Conservation (phyloP, 805 yeast genomes). For the Ogataea haglerorum region DNA sequence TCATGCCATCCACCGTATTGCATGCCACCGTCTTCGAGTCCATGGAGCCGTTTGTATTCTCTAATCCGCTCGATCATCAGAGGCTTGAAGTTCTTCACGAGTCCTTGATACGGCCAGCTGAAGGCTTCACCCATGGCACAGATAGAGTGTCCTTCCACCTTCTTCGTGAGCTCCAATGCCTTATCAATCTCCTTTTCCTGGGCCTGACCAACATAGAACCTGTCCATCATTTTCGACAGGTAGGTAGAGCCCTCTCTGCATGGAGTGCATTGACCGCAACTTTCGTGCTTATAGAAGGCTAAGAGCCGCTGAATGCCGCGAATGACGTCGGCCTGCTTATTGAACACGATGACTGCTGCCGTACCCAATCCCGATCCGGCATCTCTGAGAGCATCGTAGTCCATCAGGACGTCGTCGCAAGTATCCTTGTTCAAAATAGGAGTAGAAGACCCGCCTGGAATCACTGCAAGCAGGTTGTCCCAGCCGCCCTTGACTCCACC, state of each 20-base stretch:
- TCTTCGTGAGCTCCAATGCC: slow-evolving; percentile 80
- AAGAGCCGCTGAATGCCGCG: slow-evolving; percentile 84
- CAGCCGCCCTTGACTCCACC: slow-evolving; percentile 91
- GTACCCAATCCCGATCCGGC: slow-evolving; percentile 88
- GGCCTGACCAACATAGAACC: slow-evolving; percentile 78
- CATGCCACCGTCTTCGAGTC: slow-evolving; percentile 34
- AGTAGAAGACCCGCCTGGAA: slow-evolving; percentile 89
- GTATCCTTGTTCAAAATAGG: slow-evolving; percentile 70
- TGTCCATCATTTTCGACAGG: slow-evolving; percentile 78
- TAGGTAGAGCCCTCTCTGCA: slow-evolving; percentile 93
- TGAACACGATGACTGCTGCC: slow-evolving; percentile 90
- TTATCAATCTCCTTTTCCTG: slow-evolving; percentile 76
- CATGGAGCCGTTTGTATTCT: slow-evolving; percentile 49
- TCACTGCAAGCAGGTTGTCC: slow-evolving; percentile 84
- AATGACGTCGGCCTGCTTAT: slow-evolving; percentile 79
- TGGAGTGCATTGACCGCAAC: slow-evolving; percentile 94
- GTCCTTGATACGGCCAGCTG: slow-evolving; percentile 91
- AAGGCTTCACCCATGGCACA: slow-evolving; percentile 94
- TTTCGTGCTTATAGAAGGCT: slow-evolving; percentile 85
- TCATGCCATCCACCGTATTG: slow-evolving; percentile 78
- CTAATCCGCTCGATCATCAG: slow-evolving; percentile 73
- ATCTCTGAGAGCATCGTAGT: slow-evolving; percentile 80
- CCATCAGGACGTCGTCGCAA: slow-evolving; percentile 76
- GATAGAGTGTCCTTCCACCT: slow-evolving; percentile 87
- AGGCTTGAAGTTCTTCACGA: slow-evolving; percentile 81